phyloP scores from a whole-genome alignment of 2,329 filamentous ascomycete species.

The Chaetomiaceae sp. region DNA sequence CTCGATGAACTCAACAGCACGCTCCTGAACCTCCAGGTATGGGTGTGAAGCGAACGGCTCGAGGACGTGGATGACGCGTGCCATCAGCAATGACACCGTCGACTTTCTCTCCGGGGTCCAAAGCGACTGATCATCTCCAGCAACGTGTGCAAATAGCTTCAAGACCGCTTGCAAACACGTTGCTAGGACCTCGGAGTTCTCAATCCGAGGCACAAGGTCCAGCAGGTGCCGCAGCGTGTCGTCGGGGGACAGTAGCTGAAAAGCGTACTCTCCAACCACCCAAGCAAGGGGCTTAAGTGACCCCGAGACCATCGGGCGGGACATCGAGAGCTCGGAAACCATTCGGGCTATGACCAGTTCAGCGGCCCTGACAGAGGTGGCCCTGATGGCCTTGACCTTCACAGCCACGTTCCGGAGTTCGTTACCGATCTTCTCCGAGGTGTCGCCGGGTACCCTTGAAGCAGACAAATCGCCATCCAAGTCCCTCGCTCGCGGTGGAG shows the following conservation, averaged over 20 bases:
- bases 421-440: conserved; percentile 70
- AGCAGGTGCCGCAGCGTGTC: conserved; percentile 70
- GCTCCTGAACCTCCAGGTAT: conserved; percentile 88
- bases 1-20: conserved; percentile 88
- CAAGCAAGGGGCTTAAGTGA: conserved; percentile 75
- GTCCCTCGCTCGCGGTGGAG: conserved; percentile 40
- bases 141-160: conserved; percentile 75
- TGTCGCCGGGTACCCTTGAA: conserved; percentile 37
- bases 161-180: conserved; percentile 78
- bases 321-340: conserved; percentile 46
- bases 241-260: conserved; percentile 64
- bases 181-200: conserved; percentile 64
- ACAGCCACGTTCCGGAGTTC: conserved; percentile 89
- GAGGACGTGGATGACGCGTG: conserved; percentile 74
- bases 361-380: conserved; percentile 76
- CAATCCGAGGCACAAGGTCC: conserved; percentile 55
- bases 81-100: conserved; percentile 70
- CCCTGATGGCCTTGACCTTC: conserved; percentile 78
- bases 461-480: conserved; percentile 33
- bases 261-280: conserved; percentile 83
- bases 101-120: conserved; percentile 75
- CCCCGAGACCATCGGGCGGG: conserved; percentile 56
- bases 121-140: conserved; percentile 56
- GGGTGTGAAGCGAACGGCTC: conserved; percentile 78
- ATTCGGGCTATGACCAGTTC: conserved; percentile 66